Conservation (phyloP, 83 land plant genomes). For the Picea abies region DNA sequence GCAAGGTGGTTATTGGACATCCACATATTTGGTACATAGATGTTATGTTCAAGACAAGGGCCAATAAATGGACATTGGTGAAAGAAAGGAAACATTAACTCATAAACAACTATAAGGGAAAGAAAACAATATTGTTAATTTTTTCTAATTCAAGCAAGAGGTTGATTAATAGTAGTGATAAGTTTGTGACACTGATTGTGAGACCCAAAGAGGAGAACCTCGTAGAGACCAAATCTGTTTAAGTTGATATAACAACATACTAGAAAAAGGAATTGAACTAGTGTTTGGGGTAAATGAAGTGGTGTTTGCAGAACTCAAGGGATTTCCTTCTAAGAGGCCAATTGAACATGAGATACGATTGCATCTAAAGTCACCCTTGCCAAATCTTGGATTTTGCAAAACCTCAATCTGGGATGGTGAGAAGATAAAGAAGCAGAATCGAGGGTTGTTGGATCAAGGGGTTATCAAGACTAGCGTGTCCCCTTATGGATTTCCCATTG, state of each 20-base stretch:
- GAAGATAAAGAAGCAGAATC: background rate
- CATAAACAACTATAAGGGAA: background rate
- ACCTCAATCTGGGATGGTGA: background rate
- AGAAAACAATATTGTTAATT: background rate
- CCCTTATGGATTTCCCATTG: background rate
- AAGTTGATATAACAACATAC: background rate
- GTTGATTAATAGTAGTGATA: background rate
- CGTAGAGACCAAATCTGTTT: background rate
- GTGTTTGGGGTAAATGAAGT: background rate
- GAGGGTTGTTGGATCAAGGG: background rate
- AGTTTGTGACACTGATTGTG: too few relatives aligned
- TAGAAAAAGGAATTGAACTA: background rate
- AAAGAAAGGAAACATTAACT: background rate
- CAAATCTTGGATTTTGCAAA: background rate
- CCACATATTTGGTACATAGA: background rate
- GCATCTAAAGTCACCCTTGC: background rate
- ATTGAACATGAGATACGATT: background rate
- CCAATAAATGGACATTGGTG: background rate
- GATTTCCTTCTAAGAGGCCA: background rate
- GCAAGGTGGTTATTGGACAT: background rate
- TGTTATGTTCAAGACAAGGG: background rate
- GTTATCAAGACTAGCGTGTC: background rate
- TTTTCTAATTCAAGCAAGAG: background rate
- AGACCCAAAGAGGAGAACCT: too few relatives aligned
- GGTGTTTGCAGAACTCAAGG: background rate